These are phyloP conservation scores for Spongispora temasekensis DNA, from an alignment of 1,284 basidiomycete genomes.

Conservation along the genomic window DNA sequence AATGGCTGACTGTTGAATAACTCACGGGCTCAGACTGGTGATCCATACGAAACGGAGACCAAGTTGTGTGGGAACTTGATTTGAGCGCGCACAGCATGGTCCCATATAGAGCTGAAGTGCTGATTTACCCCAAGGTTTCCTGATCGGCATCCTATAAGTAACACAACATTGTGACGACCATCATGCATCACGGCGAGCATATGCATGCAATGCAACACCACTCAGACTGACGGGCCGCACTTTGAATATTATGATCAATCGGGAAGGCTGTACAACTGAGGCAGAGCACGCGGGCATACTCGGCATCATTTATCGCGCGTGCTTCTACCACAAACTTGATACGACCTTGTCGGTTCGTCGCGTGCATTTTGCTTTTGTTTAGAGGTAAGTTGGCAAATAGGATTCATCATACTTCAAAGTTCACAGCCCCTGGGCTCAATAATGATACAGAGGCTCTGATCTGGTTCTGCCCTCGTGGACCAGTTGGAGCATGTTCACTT, in stretches of 20 bases:
- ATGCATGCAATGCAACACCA: background rate
- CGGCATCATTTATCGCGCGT: constrained; percentile 8
- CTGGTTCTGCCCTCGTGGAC: no score
- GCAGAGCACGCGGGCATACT: background rate
- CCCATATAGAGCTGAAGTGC: constrained; percentile 2
- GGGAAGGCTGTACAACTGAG: background rate
- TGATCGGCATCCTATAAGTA: constrained; percentile 13
- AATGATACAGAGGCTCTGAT: no score
- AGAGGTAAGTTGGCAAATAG: background rate
- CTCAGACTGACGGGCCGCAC: background rate
- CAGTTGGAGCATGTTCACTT: no score
- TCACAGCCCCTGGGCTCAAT: no score
- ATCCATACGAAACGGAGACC: no score
- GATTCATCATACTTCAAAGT: no score
- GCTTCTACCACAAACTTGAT: constrained; percentile 12
- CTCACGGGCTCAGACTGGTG: no score
- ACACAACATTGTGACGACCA: background rate
- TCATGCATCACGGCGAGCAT: background rate
- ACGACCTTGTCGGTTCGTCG: constrained; percentile 3
- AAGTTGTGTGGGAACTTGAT: no score
- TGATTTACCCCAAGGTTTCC: constrained; percentile 1
- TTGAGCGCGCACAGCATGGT: background rate
- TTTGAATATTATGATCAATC: background rate
- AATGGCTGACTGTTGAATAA: no score
- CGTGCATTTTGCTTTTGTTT: constrained; percentile 5